These are phyloP conservation scores for Sphenostylis stenocarpa DNA, from an alignment of 306 rosid genomes.

Conservation along the genomic window DNA sequence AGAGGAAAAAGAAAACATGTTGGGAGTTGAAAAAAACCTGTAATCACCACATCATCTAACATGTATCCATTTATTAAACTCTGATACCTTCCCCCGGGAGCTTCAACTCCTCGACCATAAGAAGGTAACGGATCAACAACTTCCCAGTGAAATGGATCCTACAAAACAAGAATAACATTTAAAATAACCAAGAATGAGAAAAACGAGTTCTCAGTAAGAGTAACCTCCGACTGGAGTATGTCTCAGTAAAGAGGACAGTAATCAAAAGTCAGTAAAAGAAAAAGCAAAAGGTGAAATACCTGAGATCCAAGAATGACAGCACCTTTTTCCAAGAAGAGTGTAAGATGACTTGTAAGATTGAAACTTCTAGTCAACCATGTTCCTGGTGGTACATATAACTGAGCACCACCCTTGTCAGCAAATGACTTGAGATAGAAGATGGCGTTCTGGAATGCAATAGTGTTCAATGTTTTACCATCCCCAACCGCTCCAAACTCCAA, in stretches of 20 bases:
- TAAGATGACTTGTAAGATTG: slow-evolving; percentile 92
- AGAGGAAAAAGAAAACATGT: not conserved
- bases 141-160: slow-evolving; percentile 78
- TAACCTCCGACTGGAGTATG: not conserved
- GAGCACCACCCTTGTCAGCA: slow-evolving; percentile 97
- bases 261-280: slow-evolving; percentile 6
- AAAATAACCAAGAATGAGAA: not conserved
- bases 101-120: slow-evolving; percentile 90
- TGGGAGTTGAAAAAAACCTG: slow-evolving; percentile 54
- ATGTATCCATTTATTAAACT: slow-evolving; percentile 89
- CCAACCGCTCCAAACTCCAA: slow-evolving; percentile 97
- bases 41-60: slow-evolving; percentile 79
- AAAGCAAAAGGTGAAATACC: slow-evolving; percentile 49
- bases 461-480: slow-evolving; percentile 91
- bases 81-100: slow-evolving; percentile 77
- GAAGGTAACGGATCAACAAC: slow-evolving; percentile 84
- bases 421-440: slow-evolving; percentile 94
- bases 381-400: slow-evolving; percentile 91
- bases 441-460: slow-evolving; percentile 94
- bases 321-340: slow-evolving; percentile 85
- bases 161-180: slow-evolving; percentile 25
- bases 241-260: not conserved
- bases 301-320: slow-evolving; percentile 92
- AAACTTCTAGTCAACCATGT: slow-evolving; percentile 89
- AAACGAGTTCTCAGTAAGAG: not conserved